Conservation (phyloP, 495 filamentous ascomycete species). For the Thozetella sp. region DNA sequence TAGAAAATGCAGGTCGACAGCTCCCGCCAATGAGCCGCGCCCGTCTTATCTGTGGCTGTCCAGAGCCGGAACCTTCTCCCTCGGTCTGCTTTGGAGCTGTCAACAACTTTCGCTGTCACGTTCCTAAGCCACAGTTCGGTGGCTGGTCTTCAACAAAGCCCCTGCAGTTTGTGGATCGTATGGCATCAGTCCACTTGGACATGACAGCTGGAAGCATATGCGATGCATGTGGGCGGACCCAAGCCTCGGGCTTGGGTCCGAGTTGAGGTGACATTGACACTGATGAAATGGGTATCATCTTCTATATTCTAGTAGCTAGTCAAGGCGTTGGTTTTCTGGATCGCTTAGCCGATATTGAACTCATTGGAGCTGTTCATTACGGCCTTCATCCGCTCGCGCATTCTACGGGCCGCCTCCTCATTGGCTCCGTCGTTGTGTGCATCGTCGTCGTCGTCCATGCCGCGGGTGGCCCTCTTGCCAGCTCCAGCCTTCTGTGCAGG, state of each 20-base stretch:
- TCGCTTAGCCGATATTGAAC: constrained; percentile 81
- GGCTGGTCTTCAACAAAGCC: too few relatives aligned
- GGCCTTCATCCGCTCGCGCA: constrained; percentile 80
- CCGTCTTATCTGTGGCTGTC: background rate
- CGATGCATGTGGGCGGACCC: too few relatives aligned
- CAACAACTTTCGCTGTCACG: background rate
- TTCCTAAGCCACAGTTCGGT: too few relatives aligned
- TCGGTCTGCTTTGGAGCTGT: background rate
- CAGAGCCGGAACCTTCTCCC: background rate
- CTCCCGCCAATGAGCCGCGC: background rate
- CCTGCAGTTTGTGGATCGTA: too few relatives aligned
- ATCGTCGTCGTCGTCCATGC: constrained; percentile 36
- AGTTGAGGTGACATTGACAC: too few relatives aligned
- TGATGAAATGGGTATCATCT: background rate
- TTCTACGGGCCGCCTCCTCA: constrained; percentile 69
- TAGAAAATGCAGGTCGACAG: background rate
- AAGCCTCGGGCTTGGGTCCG: too few relatives aligned
- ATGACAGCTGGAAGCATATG: too few relatives aligned
- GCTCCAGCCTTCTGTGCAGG: constrained; percentile 15
- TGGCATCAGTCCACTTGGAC: too few relatives aligned
- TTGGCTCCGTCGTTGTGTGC: constrained; percentile 40
- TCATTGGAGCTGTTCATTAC: constrained; percentile 75
- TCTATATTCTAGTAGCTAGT: background rate
- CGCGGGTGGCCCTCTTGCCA: constrained; percentile 12
- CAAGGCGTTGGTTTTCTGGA: too few relatives aligned